Evolutionary conservation across 306 rosid genomes (phyloP).

Genomic region (Chamaecrista fasciculata): DNA sequence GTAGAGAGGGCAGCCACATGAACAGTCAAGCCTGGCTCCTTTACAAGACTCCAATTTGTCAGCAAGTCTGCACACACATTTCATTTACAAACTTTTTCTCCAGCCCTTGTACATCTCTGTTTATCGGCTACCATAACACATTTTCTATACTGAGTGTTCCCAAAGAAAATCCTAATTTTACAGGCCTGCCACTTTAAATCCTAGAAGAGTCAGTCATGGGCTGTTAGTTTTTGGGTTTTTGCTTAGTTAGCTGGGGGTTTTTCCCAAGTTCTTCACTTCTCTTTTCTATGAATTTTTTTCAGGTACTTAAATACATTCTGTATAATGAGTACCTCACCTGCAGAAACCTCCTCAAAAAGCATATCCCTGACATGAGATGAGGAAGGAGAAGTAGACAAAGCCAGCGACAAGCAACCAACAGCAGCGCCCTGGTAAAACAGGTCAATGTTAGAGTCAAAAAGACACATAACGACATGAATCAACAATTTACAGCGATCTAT

Average conservation of each 20-base stretch:
- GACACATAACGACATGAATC: conserved; percentile 11
- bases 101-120: too few species aligned
- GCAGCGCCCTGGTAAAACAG: conserved; percentile 59
- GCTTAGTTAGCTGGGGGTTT: background rate
- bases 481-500: conserved; percentile 13
- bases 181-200: background rate
- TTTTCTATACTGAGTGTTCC: background rate
- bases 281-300: background rate
- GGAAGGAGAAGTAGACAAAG: conserved; percentile 69
- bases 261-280: background rate
- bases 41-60: too few species aligned
- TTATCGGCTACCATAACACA: too few species aligned
- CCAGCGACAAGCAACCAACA: conserved; percentile 74
- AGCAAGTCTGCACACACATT: too few species aligned
- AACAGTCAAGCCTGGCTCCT: too few species aligned
- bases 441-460: conserved; percentile 16
- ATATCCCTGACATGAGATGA: conserved; percentile 60
- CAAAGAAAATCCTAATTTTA: background rate
- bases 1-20: too few species aligned
- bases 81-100: too few species aligned
- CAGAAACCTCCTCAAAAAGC: conserved; percentile 60
- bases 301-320: background rate
- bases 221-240: background rate
- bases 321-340: conserved; percentile 44
- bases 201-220: background rate